Evolutionary conservation across 768 basidiomycete genomes (phyloP), one percentile per base, ranked within the genome.

Genomic region (Cystobasidiopsis lactophilus): DNA sequence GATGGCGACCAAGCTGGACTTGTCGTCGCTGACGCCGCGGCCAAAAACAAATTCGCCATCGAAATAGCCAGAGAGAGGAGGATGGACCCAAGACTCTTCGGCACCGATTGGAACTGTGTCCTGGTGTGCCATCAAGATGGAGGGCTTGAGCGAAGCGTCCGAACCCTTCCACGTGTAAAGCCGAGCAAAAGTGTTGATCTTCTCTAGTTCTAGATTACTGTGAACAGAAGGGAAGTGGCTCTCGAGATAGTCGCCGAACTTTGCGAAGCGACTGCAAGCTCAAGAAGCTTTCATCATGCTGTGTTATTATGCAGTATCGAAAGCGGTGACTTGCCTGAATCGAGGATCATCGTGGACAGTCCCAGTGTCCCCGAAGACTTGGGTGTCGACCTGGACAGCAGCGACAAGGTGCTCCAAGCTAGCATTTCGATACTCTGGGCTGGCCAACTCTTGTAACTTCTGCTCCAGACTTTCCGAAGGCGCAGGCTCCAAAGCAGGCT

Each of bases 101-200:
- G 60, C 55, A 10, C 18, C 27, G 1, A 24, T 29, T 29, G 45
- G 50, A 23, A 61, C 60, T 9, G 43, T 47, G 31, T 61, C 59
- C 35, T 59, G 60, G 24, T 61, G 57, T 5, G 54, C 53, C 58
- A 59, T 53, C 0, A 59, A 48, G 13, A 85, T 68, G 16, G 83
- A 58, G 0, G 83, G 82, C 63, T 81, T 80, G n/a, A 80, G 68
- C 0, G 69, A 66, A 11, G 64, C 53, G 57, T 82, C 71, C 3
- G 73, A 71, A 1, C 82, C 82, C 50, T 72, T 68, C 81, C 82
- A 84, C 46, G 76, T 73, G 62, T 75, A 81, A 7, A 82, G 64
- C n/a, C 84, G 70, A 0, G 75, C 82, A 58, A 80, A 81, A 0
- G 75, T 80, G 64, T 84, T 83, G 59, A 86, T 75, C 58, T 76